Evolutionary conservation across 2,329 filamentous ascomycete species (phyloP).

Genomic region (Fusarium praegraminearum): DNA sequence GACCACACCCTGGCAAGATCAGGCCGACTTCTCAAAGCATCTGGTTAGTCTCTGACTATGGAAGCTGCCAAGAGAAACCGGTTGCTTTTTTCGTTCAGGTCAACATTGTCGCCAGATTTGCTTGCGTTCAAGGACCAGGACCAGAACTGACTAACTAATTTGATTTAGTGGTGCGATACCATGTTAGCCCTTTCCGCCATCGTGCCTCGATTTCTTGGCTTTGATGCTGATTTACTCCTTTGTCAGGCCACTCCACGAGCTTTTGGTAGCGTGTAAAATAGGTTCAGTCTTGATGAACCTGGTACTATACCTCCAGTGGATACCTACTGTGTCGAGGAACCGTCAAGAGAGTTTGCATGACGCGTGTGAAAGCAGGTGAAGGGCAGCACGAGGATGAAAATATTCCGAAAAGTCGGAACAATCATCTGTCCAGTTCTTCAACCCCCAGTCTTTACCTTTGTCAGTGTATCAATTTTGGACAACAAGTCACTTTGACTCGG

Average conservation of each 20-base stretch:
- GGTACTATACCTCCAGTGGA: slow-evolving; percentile 1
- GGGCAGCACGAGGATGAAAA: slow-evolving; percentile 21
- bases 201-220: not conserved
- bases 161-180: slow-evolving; percentile 1
- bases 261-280: not conserved
- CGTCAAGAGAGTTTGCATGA: slow-evolving; percentile 7
- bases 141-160: not conserved
- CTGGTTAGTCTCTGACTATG: slow-evolving; percentile 21
- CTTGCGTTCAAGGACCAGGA: not conserved
- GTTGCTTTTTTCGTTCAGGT: slow-evolving; percentile 28
- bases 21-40: slow-evolving; percentile 8
- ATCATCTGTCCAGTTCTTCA: not conserved
- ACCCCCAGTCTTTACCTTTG: not conserved
- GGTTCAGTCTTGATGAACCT: not conserved
- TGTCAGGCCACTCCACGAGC: slow-evolving; percentile 36
- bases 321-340: slow-evolving; percentile 2
- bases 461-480: not conserved
- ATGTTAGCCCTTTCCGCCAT: not conserved
- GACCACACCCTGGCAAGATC: slow-evolving; percentile 23
- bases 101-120: not conserved
- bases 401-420: slow-evolving; percentile 3
- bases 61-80: slow-evolving; percentile 35
- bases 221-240: slow-evolving; percentile 36
- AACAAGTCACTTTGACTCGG: not conserved
- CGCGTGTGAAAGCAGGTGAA: slow-evolving; percentile 24